phyloP scores from a whole-genome alignment of 345 rosid genomes.

The Rhodamnia rubescens region DNA sequence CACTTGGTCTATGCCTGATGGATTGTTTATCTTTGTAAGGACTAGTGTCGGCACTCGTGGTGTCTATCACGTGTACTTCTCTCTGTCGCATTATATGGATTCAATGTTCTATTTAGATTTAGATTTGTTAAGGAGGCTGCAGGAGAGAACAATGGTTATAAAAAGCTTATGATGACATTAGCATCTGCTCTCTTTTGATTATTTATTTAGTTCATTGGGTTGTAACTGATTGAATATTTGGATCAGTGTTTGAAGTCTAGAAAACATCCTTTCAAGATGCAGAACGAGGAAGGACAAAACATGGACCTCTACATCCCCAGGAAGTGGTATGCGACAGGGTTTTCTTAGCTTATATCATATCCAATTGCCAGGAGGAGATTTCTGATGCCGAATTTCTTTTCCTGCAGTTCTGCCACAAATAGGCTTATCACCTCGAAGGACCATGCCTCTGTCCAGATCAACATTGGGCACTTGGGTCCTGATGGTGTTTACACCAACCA shows the following conservation, averaged over 20 bases:
- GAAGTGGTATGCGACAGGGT: conserved; percentile 41
- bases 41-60: neutral
- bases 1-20: neutral
- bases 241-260: neutral
- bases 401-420: conserved; percentile 51
- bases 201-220: neutral
- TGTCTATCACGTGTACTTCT: neutral
- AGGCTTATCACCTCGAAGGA: conserved; percentile 54
- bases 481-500: conserved; percentile 37
- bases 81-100: neutral
- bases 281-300: conserved; percentile 84
- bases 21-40: neutral
- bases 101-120: neutral
- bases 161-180: neutral
- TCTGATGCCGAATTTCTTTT: neutral
- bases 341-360: neutral
- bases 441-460: conserved; percentile 49
- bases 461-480: conserved; percentile 43
- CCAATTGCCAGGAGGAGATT: neutral
- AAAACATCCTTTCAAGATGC: conserved; percentile 46
- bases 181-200: neutral
- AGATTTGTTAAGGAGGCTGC: neutral
- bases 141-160: neutral
- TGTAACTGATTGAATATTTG: neutral
- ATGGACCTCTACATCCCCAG: conserved; percentile 92